phyloP scores from a whole-genome alignment of 805 yeast species.

The Lachancea meyersii region DNA sequence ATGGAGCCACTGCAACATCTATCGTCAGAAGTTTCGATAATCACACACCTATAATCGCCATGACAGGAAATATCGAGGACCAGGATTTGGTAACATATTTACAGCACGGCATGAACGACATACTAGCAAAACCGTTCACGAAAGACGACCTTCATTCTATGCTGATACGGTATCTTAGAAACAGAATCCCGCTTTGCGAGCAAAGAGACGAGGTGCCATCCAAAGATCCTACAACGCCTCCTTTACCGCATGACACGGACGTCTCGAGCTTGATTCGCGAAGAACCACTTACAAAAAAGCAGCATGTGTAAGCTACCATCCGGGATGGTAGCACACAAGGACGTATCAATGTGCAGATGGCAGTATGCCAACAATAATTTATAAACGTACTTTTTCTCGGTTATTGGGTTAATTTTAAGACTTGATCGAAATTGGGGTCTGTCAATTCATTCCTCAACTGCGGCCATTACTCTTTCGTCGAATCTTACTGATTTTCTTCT shows the following conservation, averaged over 20 bases:
- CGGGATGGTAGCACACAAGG: slow-evolving; percentile 1
- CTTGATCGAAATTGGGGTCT: background rate
- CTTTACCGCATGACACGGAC: slow-evolving; percentile 4
- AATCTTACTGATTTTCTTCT: slow-evolving; percentile 64
- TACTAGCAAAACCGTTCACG: slow-evolving; percentile 89
- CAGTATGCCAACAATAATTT: background rate
- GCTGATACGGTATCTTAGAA: slow-evolving; percentile 63
- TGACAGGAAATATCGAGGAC: slow-evolving; percentile 86
- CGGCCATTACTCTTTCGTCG: slow-evolving; percentile 55
- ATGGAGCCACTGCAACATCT: slow-evolving; percentile 87
- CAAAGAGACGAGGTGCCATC: slow-evolving; percentile 15
- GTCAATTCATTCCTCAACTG: slow-evolving; percentile 30
- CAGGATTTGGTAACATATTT: slow-evolving; percentile 73
- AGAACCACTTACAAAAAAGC: slow-evolving; percentile 23
- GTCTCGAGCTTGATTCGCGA: slow-evolving; percentile 10
- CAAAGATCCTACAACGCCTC: slow-evolving; percentile 7
- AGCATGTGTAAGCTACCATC: slow-evolving; percentile 18
- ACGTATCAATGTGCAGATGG: background rate
- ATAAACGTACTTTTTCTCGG: background rate
- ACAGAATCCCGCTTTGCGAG: slow-evolving; percentile 37
- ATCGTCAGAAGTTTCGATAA: slow-evolving; percentile 80
- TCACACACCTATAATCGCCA: slow-evolving; percentile 84
- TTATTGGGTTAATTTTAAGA: background rate
- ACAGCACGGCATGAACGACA: slow-evolving; percentile 87
- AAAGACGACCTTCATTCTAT: slow-evolving; percentile 77